Conservation (phyloP, 257 asterid genomes). For the Salvia hispanica region DNA sequence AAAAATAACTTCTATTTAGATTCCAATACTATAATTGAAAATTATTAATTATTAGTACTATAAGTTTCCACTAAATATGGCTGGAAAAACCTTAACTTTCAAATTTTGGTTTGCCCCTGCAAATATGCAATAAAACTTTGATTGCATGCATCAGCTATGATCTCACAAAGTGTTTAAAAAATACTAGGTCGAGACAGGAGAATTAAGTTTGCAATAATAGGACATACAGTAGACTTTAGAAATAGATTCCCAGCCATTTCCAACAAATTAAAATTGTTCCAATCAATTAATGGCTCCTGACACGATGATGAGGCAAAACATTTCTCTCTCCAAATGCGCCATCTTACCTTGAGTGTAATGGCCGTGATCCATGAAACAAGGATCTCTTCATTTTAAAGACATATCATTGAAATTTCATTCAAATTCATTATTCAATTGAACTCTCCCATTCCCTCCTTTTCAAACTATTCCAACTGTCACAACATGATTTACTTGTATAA, state of each 20-base stretch:
- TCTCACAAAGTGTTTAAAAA: neutral
- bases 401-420: neutral
- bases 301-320: slow-evolving; percentile 40
- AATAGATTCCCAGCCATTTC: slow-evolving; percentile 30
- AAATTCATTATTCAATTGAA: slow-evolving; percentile 19
- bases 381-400: slow-evolving; percentile 58
- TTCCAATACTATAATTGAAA: too few species aligned
- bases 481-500: slow-evolving; percentile 13
- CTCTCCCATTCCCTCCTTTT: slow-evolving; percentile 44
- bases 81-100: too few species aligned
- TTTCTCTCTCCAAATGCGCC: slow-evolving; percentile 24
- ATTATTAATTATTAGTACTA: too few species aligned
- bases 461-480: slow-evolving; percentile 41
- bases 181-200: neutral
- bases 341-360: slow-evolving; percentile 52
- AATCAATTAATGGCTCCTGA: slow-evolving; percentile 38
- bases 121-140: too few species aligned
- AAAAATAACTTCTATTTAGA: too few species aligned
- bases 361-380: slow-evolving; percentile 84
- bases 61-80: too few species aligned
- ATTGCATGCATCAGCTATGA: neutral
- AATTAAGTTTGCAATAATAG: neutral
- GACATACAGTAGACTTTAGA: neutral
- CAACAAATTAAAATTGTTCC: slow-evolving; percentile 40
- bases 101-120: too few species aligned